Conservation (phyloP, 2,329 filamentous ascomycete species). For the Elsinoe necatrix region DNA sequence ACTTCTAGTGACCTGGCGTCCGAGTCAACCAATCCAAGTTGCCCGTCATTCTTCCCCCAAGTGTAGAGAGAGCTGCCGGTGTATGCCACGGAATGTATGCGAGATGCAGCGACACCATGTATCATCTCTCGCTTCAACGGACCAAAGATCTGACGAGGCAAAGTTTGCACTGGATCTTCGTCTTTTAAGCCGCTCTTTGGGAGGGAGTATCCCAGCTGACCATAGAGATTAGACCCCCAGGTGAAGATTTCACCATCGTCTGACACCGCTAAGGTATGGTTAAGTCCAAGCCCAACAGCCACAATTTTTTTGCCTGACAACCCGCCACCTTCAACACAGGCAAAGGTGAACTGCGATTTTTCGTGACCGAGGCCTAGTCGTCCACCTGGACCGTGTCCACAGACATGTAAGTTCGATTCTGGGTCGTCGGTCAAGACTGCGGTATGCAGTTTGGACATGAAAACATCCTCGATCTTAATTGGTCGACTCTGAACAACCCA, state of each 20-base stretch:
- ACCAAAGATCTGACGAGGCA: constrained; percentile 84
- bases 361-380: constrained; percentile 85
- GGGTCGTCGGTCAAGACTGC: constrained; percentile 81
- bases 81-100: constrained; percentile 84
- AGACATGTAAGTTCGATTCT: constrained; percentile 84
- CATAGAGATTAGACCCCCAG: constrained; percentile 82
- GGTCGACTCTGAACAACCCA: constrained; percentile 62
- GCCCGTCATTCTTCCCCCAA: constrained; percentile 91
- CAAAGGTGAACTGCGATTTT: constrained; percentile 77
- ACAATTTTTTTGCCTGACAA: constrained; percentile 65
- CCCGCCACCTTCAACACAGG: constrained; percentile 66
- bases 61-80: constrained; percentile 76
- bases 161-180: constrained; percentile 72
- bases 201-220: constrained; percentile 77
- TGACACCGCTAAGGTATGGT: constrained; percentile 79
- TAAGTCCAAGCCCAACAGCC: constrained; percentile 78
- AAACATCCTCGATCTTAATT: constrained; percentile 68
- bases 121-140: constrained; percentile 79
- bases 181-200: constrained; percentile 60
- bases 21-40: constrained; percentile 87
- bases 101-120: constrained; percentile 75
- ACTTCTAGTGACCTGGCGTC: constrained; percentile 83
- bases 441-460: constrained; percentile 85
- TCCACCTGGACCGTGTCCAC: constrained; percentile 83
- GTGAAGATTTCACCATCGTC: constrained; percentile 86